Base-by-base conservation (phyloP, 805 yeast species). In the Wickerhamiella spandovensis region DNA sequence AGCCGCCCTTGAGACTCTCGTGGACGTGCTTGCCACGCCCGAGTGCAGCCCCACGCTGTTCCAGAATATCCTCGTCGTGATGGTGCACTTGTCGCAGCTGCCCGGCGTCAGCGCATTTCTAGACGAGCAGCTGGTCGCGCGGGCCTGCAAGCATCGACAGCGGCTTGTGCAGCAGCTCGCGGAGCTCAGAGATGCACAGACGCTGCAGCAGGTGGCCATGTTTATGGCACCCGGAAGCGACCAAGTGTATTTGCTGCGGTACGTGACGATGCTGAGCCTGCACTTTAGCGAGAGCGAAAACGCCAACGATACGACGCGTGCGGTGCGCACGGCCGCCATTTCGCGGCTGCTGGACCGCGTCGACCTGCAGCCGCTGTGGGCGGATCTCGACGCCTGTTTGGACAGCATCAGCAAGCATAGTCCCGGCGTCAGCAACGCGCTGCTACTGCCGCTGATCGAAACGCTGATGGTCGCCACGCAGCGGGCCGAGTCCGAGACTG, bases 401-500 rank as follows among this genome's bases (percentile, higher is more conserved):
- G 42, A 71, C 74, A 5, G 69, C 84, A 51, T 90, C 82, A 59
- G 79, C 75, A 21, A 74, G 76, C 41, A 72, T 15, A 70, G 71
- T 15, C 67, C 81, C 55, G 68, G 76, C 21, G 78, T 79, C 44
- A 77, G 86, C 44, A 88, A 95, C 0, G 82, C 95, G 1, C 82
- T 85, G 0, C 67, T 89, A 22, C 70, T 90, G 22, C 97, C 97
- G 0, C 66, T 88, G 53, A 86, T 90, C 53, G 98, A 90, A 63
- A 81, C 95, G 0, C 71, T 92, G 51, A 87, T 92, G 95, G 95
- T 90, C 47, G 92, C 92, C n/a, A 88, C 95, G 67, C 89, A 89
- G 61, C 94, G 85, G 60, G 30, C 58, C 75, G 51, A 81, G 78
- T 12, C 39, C 18, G 18, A 48, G 86, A 84, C 55, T 86, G 90